Conservation (phyloP, 176 grass and related monocot species). For the Aegilops longissima region DNA sequence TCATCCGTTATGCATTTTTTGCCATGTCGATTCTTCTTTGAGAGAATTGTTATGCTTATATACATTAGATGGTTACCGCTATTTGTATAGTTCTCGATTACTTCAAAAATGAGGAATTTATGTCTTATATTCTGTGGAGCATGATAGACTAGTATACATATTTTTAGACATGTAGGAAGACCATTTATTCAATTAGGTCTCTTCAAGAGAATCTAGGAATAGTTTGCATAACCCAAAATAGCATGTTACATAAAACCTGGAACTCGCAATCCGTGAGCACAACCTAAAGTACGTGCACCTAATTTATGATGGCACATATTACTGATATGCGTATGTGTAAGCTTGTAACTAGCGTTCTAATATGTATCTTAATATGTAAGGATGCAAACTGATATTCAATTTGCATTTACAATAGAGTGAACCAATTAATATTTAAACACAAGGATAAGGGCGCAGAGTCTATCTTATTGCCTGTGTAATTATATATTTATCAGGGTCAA, state of each 20-base stretch:
- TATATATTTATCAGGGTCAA: neutral
- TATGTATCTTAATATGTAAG: neutral
- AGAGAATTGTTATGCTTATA: no score
- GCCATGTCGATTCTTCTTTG: no score
- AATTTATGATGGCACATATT: neutral
- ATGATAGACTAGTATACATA: no score
- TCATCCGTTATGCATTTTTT: no score
- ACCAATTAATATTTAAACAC: no score
- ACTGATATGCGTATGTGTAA: neutral
- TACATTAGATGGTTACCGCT: neutral
- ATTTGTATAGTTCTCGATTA: neutral
- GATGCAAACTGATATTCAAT: neutral
- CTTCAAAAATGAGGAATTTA: no score
- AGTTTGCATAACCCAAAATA: neutral
- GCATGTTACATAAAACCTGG: neutral
- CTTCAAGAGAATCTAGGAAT: constrained; percentile 1
- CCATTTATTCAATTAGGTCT: no score
- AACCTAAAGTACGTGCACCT: neutral
- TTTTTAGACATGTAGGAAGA: no score
- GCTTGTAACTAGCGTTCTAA: neutral
- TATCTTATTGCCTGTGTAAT: no score
- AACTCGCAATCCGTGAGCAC: neutral
- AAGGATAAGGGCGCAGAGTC: no score
- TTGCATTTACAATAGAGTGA: no score
- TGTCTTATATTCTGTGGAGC: no score